Evolutionary conservation across 2,329 filamentous ascomycete species (phyloP), one percentile per base, ranked within the genome.

Genomic region (Penicillium sclerotiorum): DNA sequence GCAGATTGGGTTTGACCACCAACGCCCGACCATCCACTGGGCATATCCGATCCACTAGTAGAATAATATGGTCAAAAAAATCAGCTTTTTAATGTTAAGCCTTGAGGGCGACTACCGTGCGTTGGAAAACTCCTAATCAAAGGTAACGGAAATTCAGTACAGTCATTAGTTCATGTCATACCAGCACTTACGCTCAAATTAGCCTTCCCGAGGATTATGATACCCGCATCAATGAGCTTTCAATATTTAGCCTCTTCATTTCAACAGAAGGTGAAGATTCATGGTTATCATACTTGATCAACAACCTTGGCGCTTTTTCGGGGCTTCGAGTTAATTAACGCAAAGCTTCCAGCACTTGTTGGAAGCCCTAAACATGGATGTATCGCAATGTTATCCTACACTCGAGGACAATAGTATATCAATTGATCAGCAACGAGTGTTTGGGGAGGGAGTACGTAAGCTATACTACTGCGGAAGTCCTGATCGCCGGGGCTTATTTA

Each of bases 1-100:
- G 66, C 53, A 2, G 65, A 66, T 1, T 61, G 47, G 1, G 61
- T 65, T 49, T 69, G 62, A 15, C 66, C 59, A 4, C 58, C 61
- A 32, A 53, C 33, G 15, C 55, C 43, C 33, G 57, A 63, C 64
- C 58, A 67, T 30, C 58, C 61, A 36, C 36, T 36, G 28, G 41
- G 40, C 45, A 47, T 47, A 27, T 41, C 41, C 28, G 39, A 5
- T 37, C 37, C 13, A 37, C 45, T 6, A 47, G 28, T 36, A 41
- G 40, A 41, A 21, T 23, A 40, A 12, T 33, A 27, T 2, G n/a
- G 27, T 46, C 8, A 46, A 33, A 30, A 11, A 3, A 32, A 22
- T 55, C 27, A n/a, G n/a, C 51, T 56, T 33, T 46, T 50, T 30
- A 41, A 28, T 37, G 3, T 17, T 3, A 37, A 28, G 25, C 3